Evolutionary conservation across 2,329 filamentous ascomycete species (phyloP), one percentile per base, ranked within the genome.

Genomic region (Lachnellula occidentalis): DNA sequence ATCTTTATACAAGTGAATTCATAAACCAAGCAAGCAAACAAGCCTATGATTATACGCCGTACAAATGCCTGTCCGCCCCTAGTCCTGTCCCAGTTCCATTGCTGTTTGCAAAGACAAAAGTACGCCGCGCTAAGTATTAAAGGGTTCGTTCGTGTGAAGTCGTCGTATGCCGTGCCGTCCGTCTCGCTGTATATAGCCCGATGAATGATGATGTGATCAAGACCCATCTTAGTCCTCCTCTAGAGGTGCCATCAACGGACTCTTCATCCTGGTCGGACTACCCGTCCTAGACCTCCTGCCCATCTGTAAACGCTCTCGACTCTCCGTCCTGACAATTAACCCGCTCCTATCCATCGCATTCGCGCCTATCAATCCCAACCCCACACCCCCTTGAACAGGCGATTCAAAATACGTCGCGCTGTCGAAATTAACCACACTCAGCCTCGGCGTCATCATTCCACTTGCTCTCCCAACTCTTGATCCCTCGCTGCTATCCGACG

Each of bases 291-390:
- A 71, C 58, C 67, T 74, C 69, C 81, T 70, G 22, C 81, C 81
- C 1, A 79, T 79, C 48, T 79, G 77, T 22, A 78, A 61, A 8
- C 89, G 79, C 67, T 97, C 94, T 51, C 90, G 78, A 68, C 90
- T 95, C 68, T 96, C 92, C 0, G 89, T 95, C 61, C 92, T 77
- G 2, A 90, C 81, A 51, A 89, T 85, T 59, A 96, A 70, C 1
- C 92, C 92, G 46, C 81, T 84, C 39, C 90, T 74, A 61, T 85
- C 81, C 66, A 86, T 76, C 5, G 77, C 52, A 52, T 45, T 58
- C 14, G 50, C 53, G 49, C 62, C 54, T 36, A 54, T 63, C 43
- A 65, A 52, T 15, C 66, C 64, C 42, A 67, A 21, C 5, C 64
- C 64, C 17, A 65, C 51, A 19, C 46, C 57, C 48, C 46, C 57